Evolutionary conservation across 306 rosid genomes (phyloP), one percentile per base, ranked within the genome.

Genomic region (Medicago lupulina): DNA sequence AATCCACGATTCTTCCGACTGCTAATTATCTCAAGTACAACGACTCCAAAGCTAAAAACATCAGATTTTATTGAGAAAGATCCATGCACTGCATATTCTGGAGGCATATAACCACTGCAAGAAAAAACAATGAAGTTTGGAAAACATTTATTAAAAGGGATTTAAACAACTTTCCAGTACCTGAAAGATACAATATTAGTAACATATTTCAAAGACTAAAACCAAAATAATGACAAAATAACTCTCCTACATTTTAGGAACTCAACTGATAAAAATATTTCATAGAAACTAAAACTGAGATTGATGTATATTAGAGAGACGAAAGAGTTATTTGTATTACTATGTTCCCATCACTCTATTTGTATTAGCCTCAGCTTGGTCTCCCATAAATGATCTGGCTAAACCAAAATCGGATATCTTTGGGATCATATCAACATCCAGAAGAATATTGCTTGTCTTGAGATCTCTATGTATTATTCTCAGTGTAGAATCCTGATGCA

Each of bases 401-500:
- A 75, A 17, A 14, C 72, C 79, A 64, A 75, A 75, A 64, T 75
- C 73, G 9, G 79, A 75, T 64, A 75, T 63, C 65, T 64, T 75
- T 38, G 72, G 72, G 18, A 0, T 75, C 79, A 75, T 75, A 19
- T 75, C 17, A 13, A 18, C 10, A 57, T 57, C 63, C 15, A 74
- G 70, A 28, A 74, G 78, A 43, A 74, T 74, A 9, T 74, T 74
- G 17, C 78, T 74, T 43, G 49, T 31, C 38, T 74, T 74, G 70
- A 74, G 18, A 31, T 74, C 78, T 74, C 71, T 59, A 25, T 58
- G 64, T 58, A 58, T 58, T 38, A 58, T 58, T 23, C 64, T 58
- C 10, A 58, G 39, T 59, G 36, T 60, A 46, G 70, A 73, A 43
- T 74, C 70, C 44, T 44, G 78, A 44, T 74, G 78, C 19, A 74